Evolutionary conservation across 2,329 filamentous ascomycete species (phyloP).

Genomic region (Pestalotiopsis sp.): DNA sequence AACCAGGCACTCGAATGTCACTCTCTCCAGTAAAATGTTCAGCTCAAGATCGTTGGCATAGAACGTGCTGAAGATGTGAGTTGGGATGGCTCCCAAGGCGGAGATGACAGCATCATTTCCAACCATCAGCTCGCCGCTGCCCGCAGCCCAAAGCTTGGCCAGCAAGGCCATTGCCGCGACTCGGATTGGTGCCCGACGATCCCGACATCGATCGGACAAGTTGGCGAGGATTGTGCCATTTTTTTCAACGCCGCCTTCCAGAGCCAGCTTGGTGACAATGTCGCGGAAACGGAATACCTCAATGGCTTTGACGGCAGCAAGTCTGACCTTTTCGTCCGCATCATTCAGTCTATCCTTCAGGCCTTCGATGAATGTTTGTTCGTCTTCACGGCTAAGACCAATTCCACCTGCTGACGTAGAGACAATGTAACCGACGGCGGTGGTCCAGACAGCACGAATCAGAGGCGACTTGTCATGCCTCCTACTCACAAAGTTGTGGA

Average conservation of each 20-base stretch:
- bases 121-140: conserved; percentile 79
- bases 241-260: conserved; percentile 72
- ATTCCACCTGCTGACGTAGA: conserved; percentile 90
- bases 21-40: conserved; percentile 79
- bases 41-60: conserved; percentile 90
- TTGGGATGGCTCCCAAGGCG: conserved; percentile 80
- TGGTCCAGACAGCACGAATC: conserved; percentile 85
- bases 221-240: conserved; percentile 77
- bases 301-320: conserved; percentile 85
- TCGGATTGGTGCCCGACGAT: conserved; percentile 78
- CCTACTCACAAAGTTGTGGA: conserved; percentile 81
- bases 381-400: conserved; percentile 81
- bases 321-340: conserved; percentile 84
- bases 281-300: conserved; percentile 78
- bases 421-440: conserved; percentile 79
- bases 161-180: conserved; percentile 84
- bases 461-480: conserved; percentile 82
- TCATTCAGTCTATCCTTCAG: conserved; percentile 83
- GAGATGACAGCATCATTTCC: conserved; percentile 75
- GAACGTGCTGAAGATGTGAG: conserved; percentile 80
- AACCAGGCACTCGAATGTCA: conserved; percentile 84
- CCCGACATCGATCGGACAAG: conserved; percentile 84
- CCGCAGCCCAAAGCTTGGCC: conserved; percentile 90
- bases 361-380: conserved; percentile 70
- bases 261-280: conserved; percentile 78